Base-by-base conservation (phyloP, 2,329 filamentous ascomycete genomes). In the Aspergillus pseudoterreus region DNA sequence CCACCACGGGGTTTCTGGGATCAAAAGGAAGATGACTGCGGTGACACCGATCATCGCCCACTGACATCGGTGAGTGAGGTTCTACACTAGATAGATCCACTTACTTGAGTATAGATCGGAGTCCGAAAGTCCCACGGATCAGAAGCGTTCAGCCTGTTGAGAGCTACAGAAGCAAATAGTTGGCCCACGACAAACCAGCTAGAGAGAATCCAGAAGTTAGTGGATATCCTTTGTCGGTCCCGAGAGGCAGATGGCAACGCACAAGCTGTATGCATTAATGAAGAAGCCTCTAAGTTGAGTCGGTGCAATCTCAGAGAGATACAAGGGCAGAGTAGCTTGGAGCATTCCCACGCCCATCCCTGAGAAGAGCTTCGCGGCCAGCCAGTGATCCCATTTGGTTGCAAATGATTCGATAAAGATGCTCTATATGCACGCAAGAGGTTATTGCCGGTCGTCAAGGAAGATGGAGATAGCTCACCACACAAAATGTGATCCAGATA, bases 291-390 rank as follows among this genome's bases (percentile, higher is more conserved):
- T 64, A 1, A 75, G 62, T 6, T 72, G 69, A 0, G 70, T 69
- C 0, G 75, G 74, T 0, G 74, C 69, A 0, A 72, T 61, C 51
- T 77, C 74, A 2, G 72, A 65, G 4, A 77, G 64, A 50, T 75
- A 77, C 0, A 72, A 64, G 0, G 73, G 72, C 30, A 76, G 51
- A 0, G 73, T 75, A 6, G 70, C 67, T 49, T 75, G 73, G 3
- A 77, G 58, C 56, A 72, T 71, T 3, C 74, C 74, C 1, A 75
- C 70, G 3, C 72, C 75, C 50, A 75, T 70, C 11, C 74, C 75
- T 2, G 63, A 64, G 43, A 66, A 65, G 3, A 66, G 56, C 36
- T 66, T 66, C 6, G 63, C 63, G 6, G 70, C 65, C 0, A 75
- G 66, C 72, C 74, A 76, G 54, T 71, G 69, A 6, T 68, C 56